A percentile compares a stretch with the other conserved stretches of the same genome.
Conservation (phyloP, 2,329 filamentous ascomycete genomes). For the Plectosphaerella plurivora region DNA sequence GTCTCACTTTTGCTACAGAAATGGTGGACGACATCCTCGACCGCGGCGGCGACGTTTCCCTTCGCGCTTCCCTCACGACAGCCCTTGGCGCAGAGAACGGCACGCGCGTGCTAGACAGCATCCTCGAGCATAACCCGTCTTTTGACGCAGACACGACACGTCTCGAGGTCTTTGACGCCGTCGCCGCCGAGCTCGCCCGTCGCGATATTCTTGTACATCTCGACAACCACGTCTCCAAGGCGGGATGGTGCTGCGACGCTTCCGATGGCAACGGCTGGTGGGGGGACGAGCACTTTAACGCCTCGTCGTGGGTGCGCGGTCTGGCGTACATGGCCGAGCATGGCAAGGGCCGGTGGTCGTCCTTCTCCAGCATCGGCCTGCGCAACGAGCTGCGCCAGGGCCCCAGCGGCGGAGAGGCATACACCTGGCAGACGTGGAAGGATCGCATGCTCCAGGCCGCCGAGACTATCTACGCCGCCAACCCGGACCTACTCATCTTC, state of each 20-base stretch:
- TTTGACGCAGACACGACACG: constrained; percentile 16
- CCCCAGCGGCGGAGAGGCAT: constrained; percentile 30
- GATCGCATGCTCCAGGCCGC: constrained; percentile 42
- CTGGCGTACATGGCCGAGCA: constrained; percentile 56
- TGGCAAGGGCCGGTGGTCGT: constrained; percentile 38
- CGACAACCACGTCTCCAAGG: constrained; percentile 58
- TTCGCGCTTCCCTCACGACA: constrained; percentile 30
- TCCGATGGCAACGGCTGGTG: constrained; percentile 57
- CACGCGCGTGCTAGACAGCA: constrained; percentile 36
- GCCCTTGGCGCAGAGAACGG: constrained; percentile 43
- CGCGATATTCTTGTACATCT: constrained; percentile 55
- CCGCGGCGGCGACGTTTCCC: constrained; percentile 30
- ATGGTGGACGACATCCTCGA: constrained; percentile 47
- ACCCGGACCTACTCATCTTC: constrained; percentile 51
- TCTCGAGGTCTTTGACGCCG: constrained; percentile 46
- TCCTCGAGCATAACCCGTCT: constrained; percentile 43
- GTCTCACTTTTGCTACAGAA: constrained; percentile 51
- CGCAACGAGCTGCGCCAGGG: constrained; percentile 50
- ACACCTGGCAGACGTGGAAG: constrained; percentile 57
- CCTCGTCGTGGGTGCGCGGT: constrained; percentile 56
- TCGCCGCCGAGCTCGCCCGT: constrained; percentile 51
- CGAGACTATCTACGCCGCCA: constrained; percentile 43
- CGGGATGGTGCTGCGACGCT: constrained; percentile 52
- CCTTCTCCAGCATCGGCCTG: constrained; percentile 43
- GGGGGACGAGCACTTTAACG: constrained; percentile 55